phyloP scores from a whole-genome alignment of 208 protist species.

The Trypanosomatidae sp. region DNA sequence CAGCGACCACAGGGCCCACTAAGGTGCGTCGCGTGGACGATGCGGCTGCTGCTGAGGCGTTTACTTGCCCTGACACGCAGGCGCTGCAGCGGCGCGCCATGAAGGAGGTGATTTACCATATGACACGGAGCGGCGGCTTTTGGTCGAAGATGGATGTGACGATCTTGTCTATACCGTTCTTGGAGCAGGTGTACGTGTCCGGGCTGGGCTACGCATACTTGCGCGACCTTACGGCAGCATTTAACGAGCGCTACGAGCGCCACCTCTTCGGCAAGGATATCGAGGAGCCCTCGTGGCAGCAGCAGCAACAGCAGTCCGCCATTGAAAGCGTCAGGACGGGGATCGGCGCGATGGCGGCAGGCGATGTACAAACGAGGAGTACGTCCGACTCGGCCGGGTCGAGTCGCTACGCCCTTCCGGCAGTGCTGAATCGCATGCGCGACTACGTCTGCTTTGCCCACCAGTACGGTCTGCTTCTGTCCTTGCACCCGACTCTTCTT shows the following conservation, averaged over 20 bases:
- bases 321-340: not conserved
- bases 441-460: slow-evolving; percentile 83
- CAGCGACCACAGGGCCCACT: not conserved
- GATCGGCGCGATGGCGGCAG: not conserved
- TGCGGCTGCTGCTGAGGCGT: not conserved
- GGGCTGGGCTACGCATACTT: slow-evolving; percentile 61
- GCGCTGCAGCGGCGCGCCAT: slow-evolving; percentile 56
- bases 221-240: slow-evolving; percentile 66
- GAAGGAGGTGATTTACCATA: slow-evolving; percentile 75
- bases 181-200: slow-evolving; percentile 61
- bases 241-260: slow-evolving; percentile 63
- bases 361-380: not conserved
- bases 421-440: slow-evolving; percentile 40
- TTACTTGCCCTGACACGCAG: not conserved
- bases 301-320: not conserved
- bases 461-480: slow-evolving; percentile 48
- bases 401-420: slow-evolving; percentile 18
- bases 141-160: slow-evolving; percentile 55
- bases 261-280: slow-evolving; percentile 50
- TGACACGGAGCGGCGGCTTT: slow-evolving; percentile 23
- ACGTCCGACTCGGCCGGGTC: not conserved
- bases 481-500: slow-evolving; percentile 53
- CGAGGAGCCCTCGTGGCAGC: slow-evolving; percentile 15
- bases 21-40: not conserved
- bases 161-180: slow-evolving; percentile 59